Evolutionary conservation across 2,329 filamentous ascomycete genomes (phyloP).

Genomic region (Neurospora crassa): DNA sequence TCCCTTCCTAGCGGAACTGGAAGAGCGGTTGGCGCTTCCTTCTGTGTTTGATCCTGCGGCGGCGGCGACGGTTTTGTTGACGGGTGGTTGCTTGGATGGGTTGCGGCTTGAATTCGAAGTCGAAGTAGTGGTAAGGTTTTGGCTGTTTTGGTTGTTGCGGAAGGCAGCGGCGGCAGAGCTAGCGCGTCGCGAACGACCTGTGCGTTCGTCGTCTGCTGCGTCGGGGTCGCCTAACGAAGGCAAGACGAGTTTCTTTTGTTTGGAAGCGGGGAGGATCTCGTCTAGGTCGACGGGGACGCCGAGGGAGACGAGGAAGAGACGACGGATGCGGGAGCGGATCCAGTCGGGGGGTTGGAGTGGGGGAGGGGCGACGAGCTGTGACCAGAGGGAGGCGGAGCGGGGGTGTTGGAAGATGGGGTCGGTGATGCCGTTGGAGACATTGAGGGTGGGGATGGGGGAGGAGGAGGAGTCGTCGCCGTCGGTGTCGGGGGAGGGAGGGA

Average conservation of each 20-base stretch:
- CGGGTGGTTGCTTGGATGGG: background rate
- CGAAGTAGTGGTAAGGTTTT: background rate
- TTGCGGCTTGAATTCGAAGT: background rate
- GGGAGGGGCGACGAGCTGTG: constrained; percentile 88
- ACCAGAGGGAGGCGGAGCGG: constrained; percentile 85
- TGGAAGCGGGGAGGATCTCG: constrained; percentile 91
- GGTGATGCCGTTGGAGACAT: constrained; percentile 22
- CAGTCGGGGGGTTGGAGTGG: constrained; percentile 94
- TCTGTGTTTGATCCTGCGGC: background rate
- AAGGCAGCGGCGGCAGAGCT: background rate
- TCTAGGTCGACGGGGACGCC: constrained; percentile 95
- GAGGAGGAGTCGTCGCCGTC: constrained; percentile 19
- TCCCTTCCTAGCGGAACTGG: constrained; percentile 39
- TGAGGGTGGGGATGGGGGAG: constrained; percentile 34
- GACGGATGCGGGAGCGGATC: constrained; percentile 90
- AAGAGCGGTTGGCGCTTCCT: background rate
- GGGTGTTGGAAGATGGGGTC: constrained; percentile 71
- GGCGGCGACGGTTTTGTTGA: background rate
- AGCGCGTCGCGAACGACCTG: background rate
- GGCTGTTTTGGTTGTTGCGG: background rate
- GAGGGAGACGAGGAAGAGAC: constrained; percentile 89
- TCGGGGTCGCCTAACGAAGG: constrained; percentile 31
- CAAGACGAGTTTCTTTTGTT: constrained; percentile 94
- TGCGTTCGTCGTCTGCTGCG: background rate
- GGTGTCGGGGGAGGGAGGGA: constrained; percentile 44